Base-by-base conservation (phyloP, 2,329 filamentous ascomycete genomes). In the Aspergillus vadensis region DNA sequence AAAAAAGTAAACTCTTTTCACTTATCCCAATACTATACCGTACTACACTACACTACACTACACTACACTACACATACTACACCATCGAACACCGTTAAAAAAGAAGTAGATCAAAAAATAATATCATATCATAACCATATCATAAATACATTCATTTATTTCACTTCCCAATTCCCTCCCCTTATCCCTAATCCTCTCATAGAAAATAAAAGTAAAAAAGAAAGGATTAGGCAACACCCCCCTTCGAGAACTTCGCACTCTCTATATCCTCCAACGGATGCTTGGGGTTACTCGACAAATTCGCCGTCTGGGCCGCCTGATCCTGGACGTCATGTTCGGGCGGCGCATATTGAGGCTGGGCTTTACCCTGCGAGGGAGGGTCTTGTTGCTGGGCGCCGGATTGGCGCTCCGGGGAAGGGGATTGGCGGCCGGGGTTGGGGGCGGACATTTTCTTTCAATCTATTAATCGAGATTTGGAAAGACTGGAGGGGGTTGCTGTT, bases 371-470 rank as follows among this genome's bases (percentile, higher is more conserved):
- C n/a, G 76, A 85, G 2, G 86, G 82, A 12, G 83, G 72, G 7
- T 85, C 85, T 65, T 85, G 79, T 60, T 86, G 77, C 79, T 95
- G 91, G 58, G 81, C 77, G 61, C 85, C 88, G 39, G 82, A 79
- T 78, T 91, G 90, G 67, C 76, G 73, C 79, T 91, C 87, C 27
- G 91, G 90, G 55, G 87, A 80, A 63, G 92, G 92, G 32, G 92
- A 96, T 79, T 96, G 85, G 72, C 88, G 88, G 75, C 91, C 90
- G 77, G 85, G 77, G 72, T 82, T 79, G 66, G 80, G 83, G 59
- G 84, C 82, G 69, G 90, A 88, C 89, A 92, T 74, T 53, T 56
- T 70, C 25, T 15, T 55, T n/a, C n/a, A n/a, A n/a, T n/a, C n/a
- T n/a, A n/a, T n/a, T n/a, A n/a, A n/a, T n/a, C n/a, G n/a, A n/a